Percentiles rank a stretch among this genome's conserved stretches.
Evolutionary conservation across 768 basidiomycete genomes (phyloP).

Genomic region (Tulasnella sp.): DNA sequence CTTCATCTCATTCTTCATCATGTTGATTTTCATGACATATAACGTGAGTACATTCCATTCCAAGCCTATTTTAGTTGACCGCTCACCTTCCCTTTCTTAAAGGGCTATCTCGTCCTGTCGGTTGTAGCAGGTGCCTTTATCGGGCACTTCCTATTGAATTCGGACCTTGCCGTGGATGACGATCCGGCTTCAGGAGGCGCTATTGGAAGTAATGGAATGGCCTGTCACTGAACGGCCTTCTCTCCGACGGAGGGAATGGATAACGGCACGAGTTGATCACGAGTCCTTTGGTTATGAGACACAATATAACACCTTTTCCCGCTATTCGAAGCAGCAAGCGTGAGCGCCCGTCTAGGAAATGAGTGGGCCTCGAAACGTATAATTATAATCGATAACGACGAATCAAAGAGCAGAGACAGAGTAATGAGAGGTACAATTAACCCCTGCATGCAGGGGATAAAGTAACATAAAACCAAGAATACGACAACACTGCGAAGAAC

Average conservation of each 20-base stretch:
- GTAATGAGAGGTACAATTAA: not conserved
- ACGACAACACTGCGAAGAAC: not conserved
- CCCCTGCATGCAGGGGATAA: not conserved
- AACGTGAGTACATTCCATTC: constrained; percentile 54
- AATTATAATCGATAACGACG: not conserved
- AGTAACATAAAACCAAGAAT: not conserved
- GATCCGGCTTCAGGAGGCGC: constrained; percentile 43
- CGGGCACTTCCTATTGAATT: constrained; percentile 76
- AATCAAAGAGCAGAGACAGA: not conserved
- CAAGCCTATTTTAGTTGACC: not conserved
- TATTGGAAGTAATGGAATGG: constrained; percentile 59
- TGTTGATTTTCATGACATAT: constrained; percentile 97
- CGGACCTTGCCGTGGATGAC: constrained; percentile 58
- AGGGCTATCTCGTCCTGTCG: constrained; percentile 84
- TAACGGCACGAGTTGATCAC: not conserved
- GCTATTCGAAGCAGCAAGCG: not conserved
- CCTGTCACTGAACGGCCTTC: constrained; percentile 56
- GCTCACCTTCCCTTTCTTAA: not conserved
- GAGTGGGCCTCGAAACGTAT: not conserved
- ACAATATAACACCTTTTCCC: not conserved
- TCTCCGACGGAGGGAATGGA: not conserved
- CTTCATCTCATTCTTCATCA: constrained; percentile 82
- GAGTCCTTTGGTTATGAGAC: not conserved
- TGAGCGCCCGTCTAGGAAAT: not conserved
- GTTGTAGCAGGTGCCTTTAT: constrained; percentile 77